Percentiles rank a stretch among this genome's conserved stretches.
Evolutionary conservation across 371 early-diverging fungal genomes (phyloP).

Genomic region (Apophysomyces sp.): DNA sequence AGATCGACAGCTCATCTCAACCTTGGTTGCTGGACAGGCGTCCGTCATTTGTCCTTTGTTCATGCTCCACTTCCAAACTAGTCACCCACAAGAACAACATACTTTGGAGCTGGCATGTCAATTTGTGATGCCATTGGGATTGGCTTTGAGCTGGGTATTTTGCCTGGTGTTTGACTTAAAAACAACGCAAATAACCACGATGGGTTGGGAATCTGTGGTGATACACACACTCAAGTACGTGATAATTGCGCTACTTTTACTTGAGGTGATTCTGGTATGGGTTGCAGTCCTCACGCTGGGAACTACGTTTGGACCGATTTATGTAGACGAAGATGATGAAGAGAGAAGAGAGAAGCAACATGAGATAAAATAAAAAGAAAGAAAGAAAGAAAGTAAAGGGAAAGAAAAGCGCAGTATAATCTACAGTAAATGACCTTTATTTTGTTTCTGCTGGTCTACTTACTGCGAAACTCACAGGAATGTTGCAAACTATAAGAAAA

Average conservation of each 20-base stretch:
- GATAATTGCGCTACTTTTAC: constrained; percentile 16
- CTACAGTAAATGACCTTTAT: not conserved
- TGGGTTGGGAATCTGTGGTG: constrained; percentile 9
- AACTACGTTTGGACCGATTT: not conserved
- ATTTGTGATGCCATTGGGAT: constrained; percentile 38
- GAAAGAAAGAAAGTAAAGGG: not conserved
- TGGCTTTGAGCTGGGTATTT: constrained; percentile 43
- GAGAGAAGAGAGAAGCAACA: not conserved
- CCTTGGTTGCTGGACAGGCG: constrained; percentile 43
- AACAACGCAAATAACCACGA: constrained; percentile 11
- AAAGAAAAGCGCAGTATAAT: not conserved
- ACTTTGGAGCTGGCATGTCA: constrained; percentile 27
- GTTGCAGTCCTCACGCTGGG: not conserved
- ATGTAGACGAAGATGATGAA: not conserved
- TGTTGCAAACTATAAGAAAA: not conserved
- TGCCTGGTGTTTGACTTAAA: constrained; percentile 39
- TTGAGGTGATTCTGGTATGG: not conserved
- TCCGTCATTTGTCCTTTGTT: constrained; percentile 44
- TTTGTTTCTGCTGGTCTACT: not conserved
- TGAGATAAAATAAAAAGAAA: not conserved
- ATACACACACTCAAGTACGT: constrained; percentile 26
- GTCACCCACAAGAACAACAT: not conserved
- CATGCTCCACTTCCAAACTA: constrained; percentile 10
- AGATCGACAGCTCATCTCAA: constrained; percentile 45
- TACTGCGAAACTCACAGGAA: not conserved